Evolutionary conservation across 164 flowering plant genomes (phyloP).

Genomic region (Stephania japonica): DNA sequence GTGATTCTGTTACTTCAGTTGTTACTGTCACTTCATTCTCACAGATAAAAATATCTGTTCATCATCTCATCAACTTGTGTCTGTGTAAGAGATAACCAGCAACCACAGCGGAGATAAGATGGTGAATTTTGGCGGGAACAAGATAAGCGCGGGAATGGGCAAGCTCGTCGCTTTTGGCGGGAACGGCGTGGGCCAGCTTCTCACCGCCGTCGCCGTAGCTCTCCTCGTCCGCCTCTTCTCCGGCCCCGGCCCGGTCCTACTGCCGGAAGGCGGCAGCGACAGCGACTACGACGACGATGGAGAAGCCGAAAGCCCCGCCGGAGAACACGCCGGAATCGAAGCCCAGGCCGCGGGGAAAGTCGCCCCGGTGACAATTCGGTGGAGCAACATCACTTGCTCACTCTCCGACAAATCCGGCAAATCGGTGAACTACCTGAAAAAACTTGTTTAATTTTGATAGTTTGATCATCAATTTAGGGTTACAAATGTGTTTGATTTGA

Average conservation of each 20-base stretch:
- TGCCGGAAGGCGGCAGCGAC: conserved; percentile 35
- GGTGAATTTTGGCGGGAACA: conserved; percentile 37
- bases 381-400: conserved; percentile 77
- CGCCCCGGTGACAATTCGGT: conserved; percentile 61
- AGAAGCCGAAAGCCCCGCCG: conserved; percentile 9
- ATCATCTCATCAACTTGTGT: background rate
- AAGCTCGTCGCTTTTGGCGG: conserved; percentile 28
- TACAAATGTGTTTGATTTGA: no score
- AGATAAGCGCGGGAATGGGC: conserved; percentile 30
- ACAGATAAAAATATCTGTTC: background rate
- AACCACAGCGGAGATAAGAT: conserved; percentile 9
- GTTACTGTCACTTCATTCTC: background rate
- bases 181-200: conserved; percentile 65
- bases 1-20: no score
- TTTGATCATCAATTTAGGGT: no score
- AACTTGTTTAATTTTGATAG: background rate
- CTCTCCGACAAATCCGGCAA: conserved; percentile 66
- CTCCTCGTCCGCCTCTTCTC: conserved; percentile 69
- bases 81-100: background rate
- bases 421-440: conserved; percentile 37
- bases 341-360: conserved; percentile 38
- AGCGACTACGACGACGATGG: conserved; percentile 11
- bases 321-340: conserved; percentile 27
- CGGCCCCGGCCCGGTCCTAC: conserved; percentile 53
- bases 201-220: conserved; percentile 77